A percentile compares a stretch with the other conserved stretches of the same genome.
phyloP scores from a whole-genome alignment of 768 basidiomycete genomes.

The Lactarius sp. region DNA sequence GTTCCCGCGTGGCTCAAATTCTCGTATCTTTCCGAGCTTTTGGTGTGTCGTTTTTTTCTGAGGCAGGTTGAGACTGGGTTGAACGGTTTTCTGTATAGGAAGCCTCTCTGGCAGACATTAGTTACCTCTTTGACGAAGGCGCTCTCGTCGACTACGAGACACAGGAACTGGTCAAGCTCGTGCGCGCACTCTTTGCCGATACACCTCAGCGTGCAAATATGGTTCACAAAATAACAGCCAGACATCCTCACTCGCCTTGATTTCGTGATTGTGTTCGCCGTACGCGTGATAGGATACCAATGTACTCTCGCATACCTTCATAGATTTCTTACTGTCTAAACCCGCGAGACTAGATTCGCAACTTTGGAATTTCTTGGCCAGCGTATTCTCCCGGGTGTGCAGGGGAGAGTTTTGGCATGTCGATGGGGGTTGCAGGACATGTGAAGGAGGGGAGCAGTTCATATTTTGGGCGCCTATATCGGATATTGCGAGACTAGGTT shows the following conservation, averaged over 20 bases:
- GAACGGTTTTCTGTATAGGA: conserved; percentile 46
- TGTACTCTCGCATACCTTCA: neutral
- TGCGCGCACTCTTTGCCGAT: conserved; percentile 85
- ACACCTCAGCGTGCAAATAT: conserved; percentile 75
- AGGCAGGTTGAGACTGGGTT: conserved; percentile 6
- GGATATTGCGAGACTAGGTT: neutral
- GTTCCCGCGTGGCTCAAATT: conserved; percentile 96
- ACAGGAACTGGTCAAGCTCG: conserved; percentile 75
- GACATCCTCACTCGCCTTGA: conserved; percentile 42
- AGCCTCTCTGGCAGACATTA: conserved; percentile 87
- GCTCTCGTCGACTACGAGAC: conserved; percentile 86
- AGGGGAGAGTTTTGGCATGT: neutral
- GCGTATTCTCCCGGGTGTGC: neutral
- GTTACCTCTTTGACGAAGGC: conserved; percentile 87
- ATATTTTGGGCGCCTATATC: neutral
- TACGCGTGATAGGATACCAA: neutral
- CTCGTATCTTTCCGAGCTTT: conserved; percentile 85
- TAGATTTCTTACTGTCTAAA: neutral
- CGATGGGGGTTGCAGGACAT: neutral
- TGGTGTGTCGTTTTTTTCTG: conserved; percentile 50
- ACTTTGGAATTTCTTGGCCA: neutral
- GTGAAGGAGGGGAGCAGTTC: neutral
- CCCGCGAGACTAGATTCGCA: no score
- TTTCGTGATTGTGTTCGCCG: neutral
- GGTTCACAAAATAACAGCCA: conserved; percentile 65